Evolutionary conservation across 75 land plant species (phyloP).

Genomic region (Cunninghamia lanceolata): DNA sequence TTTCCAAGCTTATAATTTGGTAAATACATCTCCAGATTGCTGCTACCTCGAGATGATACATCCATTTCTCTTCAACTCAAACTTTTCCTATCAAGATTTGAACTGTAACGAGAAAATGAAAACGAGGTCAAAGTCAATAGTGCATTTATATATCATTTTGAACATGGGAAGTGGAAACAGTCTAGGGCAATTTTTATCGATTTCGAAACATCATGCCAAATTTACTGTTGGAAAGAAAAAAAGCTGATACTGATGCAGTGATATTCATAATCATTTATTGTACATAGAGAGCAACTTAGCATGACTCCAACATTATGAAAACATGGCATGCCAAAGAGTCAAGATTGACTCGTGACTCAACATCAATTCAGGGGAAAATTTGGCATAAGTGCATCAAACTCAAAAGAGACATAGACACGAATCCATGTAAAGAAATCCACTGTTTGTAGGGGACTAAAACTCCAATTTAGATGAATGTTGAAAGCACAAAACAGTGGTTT

Average conservation of each 20-base stretch:
- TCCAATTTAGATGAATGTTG: neutral
- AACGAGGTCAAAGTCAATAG: neutral
- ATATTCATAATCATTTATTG: neutral
- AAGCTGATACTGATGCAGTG: neutral
- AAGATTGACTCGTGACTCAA: neutral
- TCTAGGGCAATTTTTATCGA: neutral
- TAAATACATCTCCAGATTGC: slow-evolving; percentile 44
- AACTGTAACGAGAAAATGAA: neutral
- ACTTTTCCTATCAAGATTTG: neutral
- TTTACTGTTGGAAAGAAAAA: neutral
- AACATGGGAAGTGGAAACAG: neutral
- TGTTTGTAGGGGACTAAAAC: neutral
- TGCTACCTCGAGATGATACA: slow-evolving; percentile 12
- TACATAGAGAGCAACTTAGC: neutral
- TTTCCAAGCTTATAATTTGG: slow-evolving; percentile 77
- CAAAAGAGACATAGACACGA: neutral
- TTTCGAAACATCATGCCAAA: neutral
- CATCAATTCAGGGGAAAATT: neutral
- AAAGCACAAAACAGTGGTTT: neutral
- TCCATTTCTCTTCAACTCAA: slow-evolving; percentile 17
- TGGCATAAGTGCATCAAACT: neutral
- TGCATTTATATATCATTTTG: neutral
- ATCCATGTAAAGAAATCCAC: neutral
- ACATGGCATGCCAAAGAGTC: too few species aligned
- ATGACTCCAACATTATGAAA: too few species aligned